These are phyloP conservation scores for Penicillium odoratum DNA, from an alignment of 495 filamentous ascomycete genomes.

Conservation along the genomic window DNA sequence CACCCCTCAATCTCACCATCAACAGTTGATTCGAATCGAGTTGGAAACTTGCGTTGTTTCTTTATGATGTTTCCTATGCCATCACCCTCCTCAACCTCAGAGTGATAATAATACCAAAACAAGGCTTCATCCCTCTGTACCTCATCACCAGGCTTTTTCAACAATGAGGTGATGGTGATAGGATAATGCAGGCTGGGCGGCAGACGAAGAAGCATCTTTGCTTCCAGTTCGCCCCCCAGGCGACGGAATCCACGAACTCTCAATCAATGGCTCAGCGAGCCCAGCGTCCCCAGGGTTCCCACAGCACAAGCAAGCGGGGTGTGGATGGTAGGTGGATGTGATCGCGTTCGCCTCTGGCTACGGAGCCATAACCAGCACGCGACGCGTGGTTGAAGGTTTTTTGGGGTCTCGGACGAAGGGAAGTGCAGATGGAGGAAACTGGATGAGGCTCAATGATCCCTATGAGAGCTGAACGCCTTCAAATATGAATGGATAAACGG, in stretches of 20 bases:
- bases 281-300: not conserved
- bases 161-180: slow-evolving; percentile 86
- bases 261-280: slow-evolving; percentile 7
- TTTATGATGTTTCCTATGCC: slow-evolving; percentile 62
- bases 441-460: not conserved
- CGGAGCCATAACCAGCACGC: slow-evolving; percentile 37
- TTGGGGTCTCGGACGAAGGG: not conserved
- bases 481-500: slow-evolving; percentile 1
- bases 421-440: not conserved
- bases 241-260: slow-evolving; percentile 9
- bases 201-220: slow-evolving; percentile 53
- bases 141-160: slow-evolving; percentile 70
- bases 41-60: slow-evolving; percentile 69
- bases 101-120: slow-evolving; percentile 83
- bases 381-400: slow-evolving; percentile 18
- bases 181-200: slow-evolving; percentile 76
- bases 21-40: slow-evolving; percentile 75
- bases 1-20: slow-evolving; percentile 77
- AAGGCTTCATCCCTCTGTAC: slow-evolving; percentile 74
- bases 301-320: slow-evolving; percentile 4
- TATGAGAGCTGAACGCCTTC: not conserved
- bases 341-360: slow-evolving; percentile 34
- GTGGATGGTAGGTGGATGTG: slow-evolving; percentile 17
- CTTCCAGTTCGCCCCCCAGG: slow-evolving; percentile 22
- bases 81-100: slow-evolving; percentile 70